These are phyloP conservation scores for Suillus spraguei DNA, from an alignment of 768 basidiomycete genomes.

Conservation along the genomic window DNA sequence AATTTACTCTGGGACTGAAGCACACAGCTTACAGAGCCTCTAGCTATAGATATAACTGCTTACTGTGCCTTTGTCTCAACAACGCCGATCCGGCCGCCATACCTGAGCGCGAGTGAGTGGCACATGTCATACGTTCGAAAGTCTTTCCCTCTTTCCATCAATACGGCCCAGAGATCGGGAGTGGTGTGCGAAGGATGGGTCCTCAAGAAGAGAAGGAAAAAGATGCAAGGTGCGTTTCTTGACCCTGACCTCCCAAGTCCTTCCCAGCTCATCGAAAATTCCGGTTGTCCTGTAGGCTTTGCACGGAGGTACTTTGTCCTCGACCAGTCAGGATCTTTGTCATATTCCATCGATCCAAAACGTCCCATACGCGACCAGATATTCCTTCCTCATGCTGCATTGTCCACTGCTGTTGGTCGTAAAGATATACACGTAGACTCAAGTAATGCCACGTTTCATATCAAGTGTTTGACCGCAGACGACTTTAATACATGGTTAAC, in stretches of 20 bases:
- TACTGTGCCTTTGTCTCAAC: neutral
- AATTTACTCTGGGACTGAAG: conserved; percentile 6
- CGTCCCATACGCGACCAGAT: conserved; percentile 74
- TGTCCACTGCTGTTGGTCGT: conserved; percentile 70
- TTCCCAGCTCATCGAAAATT: conserved; percentile 6
- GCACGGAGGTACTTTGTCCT: conserved; percentile 83
- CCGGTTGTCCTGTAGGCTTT: conserved; percentile 54
- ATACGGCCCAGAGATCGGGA: conserved; percentile 16
- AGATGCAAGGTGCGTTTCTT: conserved; percentile 70
- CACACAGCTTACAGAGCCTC: neutral
- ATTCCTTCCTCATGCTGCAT: conserved; percentile 67
- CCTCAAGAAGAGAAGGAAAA: conserved; percentile 85
- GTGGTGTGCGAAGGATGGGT: conserved; percentile 75
- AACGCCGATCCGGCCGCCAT: neutral
- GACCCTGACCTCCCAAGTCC: neutral
- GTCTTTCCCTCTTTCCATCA: conserved; percentile 12
- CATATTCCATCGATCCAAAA: conserved; percentile 74
- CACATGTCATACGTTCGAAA: conserved; percentile 19
- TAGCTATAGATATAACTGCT: conserved; percentile 1
- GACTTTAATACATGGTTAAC: conserved; percentile 79
- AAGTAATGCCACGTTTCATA: conserved; percentile 75
- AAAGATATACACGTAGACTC: conserved; percentile 85
- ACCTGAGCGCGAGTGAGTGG: neutral
- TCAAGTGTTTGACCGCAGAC: conserved; percentile 70
- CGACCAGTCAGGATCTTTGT: conserved; percentile 65